A percentile compares a stretch with the other conserved stretches of the same genome.
Conservation (phyloP, 495 filamentous ascomycete species). For the Aspergillus hancockii region DNA sequence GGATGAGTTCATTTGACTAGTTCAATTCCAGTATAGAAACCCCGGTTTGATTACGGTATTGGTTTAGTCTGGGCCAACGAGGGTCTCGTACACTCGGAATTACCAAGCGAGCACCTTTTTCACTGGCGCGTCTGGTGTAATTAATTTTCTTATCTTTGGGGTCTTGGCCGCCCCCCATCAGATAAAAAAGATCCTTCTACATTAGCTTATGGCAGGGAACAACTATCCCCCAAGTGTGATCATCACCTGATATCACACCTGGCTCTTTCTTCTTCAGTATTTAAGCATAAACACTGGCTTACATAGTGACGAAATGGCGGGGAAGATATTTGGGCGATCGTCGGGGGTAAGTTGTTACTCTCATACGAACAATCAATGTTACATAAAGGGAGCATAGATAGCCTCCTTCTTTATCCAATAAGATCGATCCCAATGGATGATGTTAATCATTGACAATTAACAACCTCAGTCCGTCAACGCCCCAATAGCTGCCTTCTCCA, state of each 20-base stretch:
- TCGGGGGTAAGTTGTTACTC: conserved; percentile 22
- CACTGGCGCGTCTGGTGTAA: not conserved
- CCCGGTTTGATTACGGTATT: not conserved
- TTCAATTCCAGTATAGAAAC: not conserved
- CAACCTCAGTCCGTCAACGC: conserved; percentile 43
- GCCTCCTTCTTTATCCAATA: not conserved
- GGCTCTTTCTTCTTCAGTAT: not conserved
- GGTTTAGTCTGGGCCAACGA: conserved; percentile 1
- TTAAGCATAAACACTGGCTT: not conserved
- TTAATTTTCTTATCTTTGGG: conserved; percentile 4
- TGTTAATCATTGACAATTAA: conserved; percentile 7
- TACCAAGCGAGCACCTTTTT: conserved; percentile 7
- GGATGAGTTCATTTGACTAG: conserved; percentile 8
- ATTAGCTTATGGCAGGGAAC: not conserved
- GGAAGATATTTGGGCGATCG: conserved; percentile 26
- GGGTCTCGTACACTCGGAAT: conserved; percentile 7
- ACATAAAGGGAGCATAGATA: not conserved
- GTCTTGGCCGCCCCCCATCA: conserved; percentile 8
- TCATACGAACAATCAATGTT: not conserved
- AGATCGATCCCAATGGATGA: not conserved
- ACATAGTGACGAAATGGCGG: conserved; percentile 8
- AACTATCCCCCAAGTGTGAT: not conserved
- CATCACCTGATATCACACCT: not conserved
- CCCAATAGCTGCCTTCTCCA: conserved; percentile 52
- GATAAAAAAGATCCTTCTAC: conserved; percentile 1